Evolutionary conservation across 148 eudicot species (phyloP).

Genomic region (Limonium bicolor): DNA sequence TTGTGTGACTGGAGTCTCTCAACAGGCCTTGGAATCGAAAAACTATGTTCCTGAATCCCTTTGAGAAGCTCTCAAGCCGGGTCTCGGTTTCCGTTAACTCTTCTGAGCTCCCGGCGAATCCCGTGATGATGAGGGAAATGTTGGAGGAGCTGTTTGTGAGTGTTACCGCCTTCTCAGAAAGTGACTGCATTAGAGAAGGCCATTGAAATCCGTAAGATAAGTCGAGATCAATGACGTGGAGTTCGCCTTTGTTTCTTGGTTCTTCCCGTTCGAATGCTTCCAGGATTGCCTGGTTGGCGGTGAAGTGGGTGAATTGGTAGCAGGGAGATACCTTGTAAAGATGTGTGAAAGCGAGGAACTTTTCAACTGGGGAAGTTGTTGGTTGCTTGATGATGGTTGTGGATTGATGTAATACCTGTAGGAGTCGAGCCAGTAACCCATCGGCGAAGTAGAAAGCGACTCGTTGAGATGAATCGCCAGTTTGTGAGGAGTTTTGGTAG

Average conservation of each 20-base stretch:
- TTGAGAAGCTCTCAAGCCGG: slow-evolving; percentile 50
- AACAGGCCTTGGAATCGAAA: slow-evolving; percentile 36
- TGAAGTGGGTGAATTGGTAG: slow-evolving; percentile 75
- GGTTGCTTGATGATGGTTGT: slow-evolving; percentile 31
- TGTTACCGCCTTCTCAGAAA: slow-evolving; percentile 37
- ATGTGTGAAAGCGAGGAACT: slow-evolving; percentile 46
- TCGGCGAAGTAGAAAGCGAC: slow-evolving; percentile 69
- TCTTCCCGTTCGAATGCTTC: slow-evolving; percentile 78
- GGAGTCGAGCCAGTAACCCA: slow-evolving; percentile 39
- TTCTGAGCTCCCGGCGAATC: slow-evolving; percentile 28
- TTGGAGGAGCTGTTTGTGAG: slow-evolving; percentile 6
- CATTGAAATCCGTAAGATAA: slow-evolving; percentile 65
- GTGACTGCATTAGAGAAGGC: slow-evolving; percentile 80
- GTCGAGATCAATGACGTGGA: slow-evolving; percentile 65
- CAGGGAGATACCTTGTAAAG: slow-evolving; percentile 54
- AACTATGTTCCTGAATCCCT: slow-evolving; percentile 31
- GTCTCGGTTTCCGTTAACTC: slow-evolving; percentile 51
- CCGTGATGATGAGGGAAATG: slow-evolving; percentile 34
- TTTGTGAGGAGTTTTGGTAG: slow-evolving; percentile 30
- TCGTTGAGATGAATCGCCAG: slow-evolving; percentile 53
- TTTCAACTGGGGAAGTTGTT: slow-evolving; percentile 20
- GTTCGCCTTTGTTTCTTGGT: slow-evolving; percentile 13
- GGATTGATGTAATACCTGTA: slow-evolving; percentile 35
- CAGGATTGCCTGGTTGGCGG: slow-evolving; percentile 68
- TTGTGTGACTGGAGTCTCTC: slow-evolving; percentile 7